Base-by-base conservation (phyloP, 2,329 filamentous ascomycete genomes). In the Ophiocordyceps robertsii region DNA sequence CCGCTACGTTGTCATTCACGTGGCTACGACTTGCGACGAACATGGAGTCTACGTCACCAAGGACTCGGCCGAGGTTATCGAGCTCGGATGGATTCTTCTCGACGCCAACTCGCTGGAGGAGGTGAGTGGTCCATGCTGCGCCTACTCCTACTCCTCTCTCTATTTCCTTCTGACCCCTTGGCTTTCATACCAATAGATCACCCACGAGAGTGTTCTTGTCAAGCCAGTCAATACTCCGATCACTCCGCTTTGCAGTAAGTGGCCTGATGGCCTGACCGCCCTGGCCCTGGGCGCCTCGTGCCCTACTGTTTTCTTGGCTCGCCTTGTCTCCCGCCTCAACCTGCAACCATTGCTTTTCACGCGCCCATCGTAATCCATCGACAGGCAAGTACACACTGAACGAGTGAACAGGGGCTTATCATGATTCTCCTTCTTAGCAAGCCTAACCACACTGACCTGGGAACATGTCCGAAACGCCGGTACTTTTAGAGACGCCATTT, bases 41-140 rank as follows among this genome's bases (percentile, higher is more conserved):
- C 92, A 98, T 67, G 92, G 92, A 49, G 92, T 98, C 51, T 98
- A 98, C 65, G 92, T 98, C 46, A 98, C 92, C 46, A 96, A 96
- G 68, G 92, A 98, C 67, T 96, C 92, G 46, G 92, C 92, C 48
- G 92, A 98, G 70, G 92, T 98, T 52, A 98, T 98, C 65, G 92
- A 98, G 75, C 76, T 98, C 60, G 92, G 90, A 50, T 98, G 92
- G 92, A 95, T 96, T 59, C 69, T 98, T 57, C 74, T 95, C 49
- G 89, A 95, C 62, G 83, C 87, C 51, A 92, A 90, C 69, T 83
- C 77, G 49, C 84, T 88, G 55, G 89, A 95, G 56, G 89, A 95
- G 83, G 89, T 95, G 72, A 66, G 78, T 52, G n/a, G 14, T 17
- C 16, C 53, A 48, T 39, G 42, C 47, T 39, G 42, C 45, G 43